These are phyloP conservation scores for Byssothecium circinans DNA, from an alignment of 2,329 filamentous ascomycete genomes.

Conservation along the genomic window DNA sequence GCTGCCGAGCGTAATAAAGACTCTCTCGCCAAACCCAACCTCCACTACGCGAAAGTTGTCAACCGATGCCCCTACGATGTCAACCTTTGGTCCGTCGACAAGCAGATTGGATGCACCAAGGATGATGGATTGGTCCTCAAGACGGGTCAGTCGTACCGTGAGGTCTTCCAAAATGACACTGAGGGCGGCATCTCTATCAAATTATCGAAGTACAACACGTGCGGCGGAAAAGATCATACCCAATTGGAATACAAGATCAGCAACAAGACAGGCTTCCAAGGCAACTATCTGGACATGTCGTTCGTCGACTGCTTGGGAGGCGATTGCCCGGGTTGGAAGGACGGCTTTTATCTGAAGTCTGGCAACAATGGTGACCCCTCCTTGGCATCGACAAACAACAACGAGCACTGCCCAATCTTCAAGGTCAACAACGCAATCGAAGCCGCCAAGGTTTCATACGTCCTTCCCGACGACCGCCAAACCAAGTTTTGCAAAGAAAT, in stretches of 20 bases:
- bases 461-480: conserved; percentile 34
- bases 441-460: conserved; percentile 36
- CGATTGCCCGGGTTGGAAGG: conserved; percentile 37
- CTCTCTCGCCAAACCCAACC: conserved; percentile 14
- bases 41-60: conserved; percentile 33
- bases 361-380: conserved; percentile 18
- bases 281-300: conserved; percentile 44
- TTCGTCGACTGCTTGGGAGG: conserved; percentile 38
- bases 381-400: conserved; percentile 17
- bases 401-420: conserved; percentile 38
- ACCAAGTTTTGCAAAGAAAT: conserved; percentile 36
- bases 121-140: conserved; percentile 28
- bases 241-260: conserved; percentile 45
- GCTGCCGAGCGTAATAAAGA: background rate
- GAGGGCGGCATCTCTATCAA: conserved; percentile 44
- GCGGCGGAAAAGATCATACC: conserved; percentile 33
- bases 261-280: conserved; percentile 12
- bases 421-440: conserved; percentile 22
- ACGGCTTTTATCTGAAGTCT: conserved; percentile 38
- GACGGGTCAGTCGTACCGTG: conserved; percentile 33
- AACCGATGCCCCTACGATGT: conserved; percentile 44
- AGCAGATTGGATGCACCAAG: conserved; percentile 27
- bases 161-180: conserved; percentile 30
- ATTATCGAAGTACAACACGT: conserved; percentile 37
- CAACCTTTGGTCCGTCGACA: conserved; percentile 43